These are phyloP conservation scores for Calonectria pseudoturangicola DNA, from an alignment of 2,329 filamentous ascomycete species.

Conservation along the genomic window DNA sequence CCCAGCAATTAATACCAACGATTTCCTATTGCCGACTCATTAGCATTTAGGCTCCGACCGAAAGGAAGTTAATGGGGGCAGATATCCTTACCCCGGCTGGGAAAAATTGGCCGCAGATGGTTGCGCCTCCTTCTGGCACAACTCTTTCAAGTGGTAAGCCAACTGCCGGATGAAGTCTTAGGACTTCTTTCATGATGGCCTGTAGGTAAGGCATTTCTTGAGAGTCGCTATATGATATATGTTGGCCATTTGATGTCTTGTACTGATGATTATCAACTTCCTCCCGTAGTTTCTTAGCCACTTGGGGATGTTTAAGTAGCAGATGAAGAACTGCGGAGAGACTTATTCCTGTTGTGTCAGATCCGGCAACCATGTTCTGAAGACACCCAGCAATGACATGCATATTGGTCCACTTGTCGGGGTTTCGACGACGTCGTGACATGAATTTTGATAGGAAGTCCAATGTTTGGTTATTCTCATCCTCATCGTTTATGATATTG, in stretches of 20 bases:
- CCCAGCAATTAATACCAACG: constrained; percentile 5
- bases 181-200: constrained; percentile 9
- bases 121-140: constrained; percentile 10
- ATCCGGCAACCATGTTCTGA: constrained; percentile 12
- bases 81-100: background rate
- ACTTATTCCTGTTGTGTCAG: constrained; percentile 12
- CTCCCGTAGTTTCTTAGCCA: background rate
- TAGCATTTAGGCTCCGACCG: background rate
- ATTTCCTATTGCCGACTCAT: background rate
- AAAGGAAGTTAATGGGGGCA: background rate
- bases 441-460: constrained; percentile 26
- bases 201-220: constrained; percentile 12
- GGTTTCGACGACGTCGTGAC: constrained; percentile 10
- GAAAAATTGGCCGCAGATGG: constrained; percentile 12
- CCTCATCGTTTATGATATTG: background rate
- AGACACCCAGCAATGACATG: constrained; percentile 5
- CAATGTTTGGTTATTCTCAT: constrained; percentile 5
- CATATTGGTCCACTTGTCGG: background rate
- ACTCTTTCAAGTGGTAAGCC: constrained; percentile 8
- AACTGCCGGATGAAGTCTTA: constrained; percentile 16
- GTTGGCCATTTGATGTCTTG: background rate
- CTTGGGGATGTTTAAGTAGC: background rate
- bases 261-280: constrained; percentile 13
- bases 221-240: constrained; percentile 6
- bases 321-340: constrained; percentile 6